Percentiles rank a stretch among this genome's conserved stretches.
These are phyloP conservation scores for Rhodomyrtus psidioides DNA, from an alignment of 441 rosid species.

Conservation along the genomic window DNA sequence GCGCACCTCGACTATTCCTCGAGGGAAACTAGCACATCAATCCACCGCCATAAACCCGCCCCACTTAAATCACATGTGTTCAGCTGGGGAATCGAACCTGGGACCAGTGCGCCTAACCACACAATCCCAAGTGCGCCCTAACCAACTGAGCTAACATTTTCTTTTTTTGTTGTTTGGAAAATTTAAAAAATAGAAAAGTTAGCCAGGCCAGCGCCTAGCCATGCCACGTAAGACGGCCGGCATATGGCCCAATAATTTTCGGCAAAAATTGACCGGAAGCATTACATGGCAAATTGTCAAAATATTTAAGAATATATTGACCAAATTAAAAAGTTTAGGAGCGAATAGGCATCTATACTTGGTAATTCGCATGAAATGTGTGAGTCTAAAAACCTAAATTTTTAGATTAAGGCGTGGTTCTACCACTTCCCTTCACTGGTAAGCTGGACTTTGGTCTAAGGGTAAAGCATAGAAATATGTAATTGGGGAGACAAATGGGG, in stretches of 20 bases:
- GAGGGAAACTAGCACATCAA: too few relatives aligned
- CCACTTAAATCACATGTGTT: too few relatives aligned
- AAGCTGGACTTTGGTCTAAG: not conserved
- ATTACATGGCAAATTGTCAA: not conserved
- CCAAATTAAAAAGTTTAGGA: not conserved
- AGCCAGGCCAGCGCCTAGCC: accelerated
- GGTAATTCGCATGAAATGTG: not conserved
- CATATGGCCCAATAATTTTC: accelerated
- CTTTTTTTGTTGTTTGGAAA: too few relatives aligned
- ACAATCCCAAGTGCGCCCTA: too few relatives aligned
- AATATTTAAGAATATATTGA: not conserved
- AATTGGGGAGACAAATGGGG: not conserved
- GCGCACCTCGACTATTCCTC: too few relatives aligned
- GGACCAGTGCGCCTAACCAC: too few relatives aligned
- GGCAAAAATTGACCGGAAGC: accelerated
- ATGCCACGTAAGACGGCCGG: accelerated
- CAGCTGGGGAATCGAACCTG: too few relatives aligned
- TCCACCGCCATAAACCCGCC: too few relatives aligned
- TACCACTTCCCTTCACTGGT: not conserved
- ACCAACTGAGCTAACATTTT: too few relatives aligned
- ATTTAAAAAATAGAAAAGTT: not conserved
- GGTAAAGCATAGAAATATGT: not conserved
- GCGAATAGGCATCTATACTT: accelerated
- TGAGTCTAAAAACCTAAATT: not conserved
- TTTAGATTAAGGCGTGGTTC: not conserved